These are phyloP conservation scores for Agaricus subrufescens DNA, from an alignment of 768 basidiomycete species.

Conservation along the genomic window DNA sequence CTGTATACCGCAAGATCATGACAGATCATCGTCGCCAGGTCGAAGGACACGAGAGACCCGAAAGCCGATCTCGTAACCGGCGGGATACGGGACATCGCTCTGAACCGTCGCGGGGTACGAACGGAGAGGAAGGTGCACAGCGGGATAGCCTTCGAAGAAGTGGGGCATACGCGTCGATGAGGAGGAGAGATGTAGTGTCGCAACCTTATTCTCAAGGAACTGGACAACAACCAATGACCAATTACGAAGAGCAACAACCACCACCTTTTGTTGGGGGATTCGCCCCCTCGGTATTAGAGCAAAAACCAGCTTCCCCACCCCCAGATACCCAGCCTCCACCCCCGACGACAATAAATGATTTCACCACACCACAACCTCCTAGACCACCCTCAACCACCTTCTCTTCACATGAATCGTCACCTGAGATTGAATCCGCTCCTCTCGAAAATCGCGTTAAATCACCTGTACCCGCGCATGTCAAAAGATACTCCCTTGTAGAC, in stretches of 20 bases:
- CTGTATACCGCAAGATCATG: slow-evolving; percentile 73
- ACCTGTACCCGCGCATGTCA: slow-evolving; percentile 62
- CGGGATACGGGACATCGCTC: slow-evolving; percentile 44
- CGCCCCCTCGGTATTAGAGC: slow-evolving; percentile 26
- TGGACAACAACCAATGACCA: slow-evolving; percentile 2
- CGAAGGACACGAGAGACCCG: slow-evolving; percentile 46
- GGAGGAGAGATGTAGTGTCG: slow-evolving; percentile 21
- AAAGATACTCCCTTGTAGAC: slow-evolving; percentile 78
- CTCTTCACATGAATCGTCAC: slow-evolving; percentile 5
- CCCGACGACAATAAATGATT: slow-evolving; percentile 16
- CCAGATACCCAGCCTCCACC: slow-evolving; percentile 14
- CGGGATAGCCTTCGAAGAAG: slow-evolving; percentile 29
- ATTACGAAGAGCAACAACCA: slow-evolving; percentile 25
- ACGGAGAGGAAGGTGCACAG: slow-evolving; percentile 30
- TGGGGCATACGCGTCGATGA: slow-evolving; percentile 21
- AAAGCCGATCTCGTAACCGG: slow-evolving; percentile 49
- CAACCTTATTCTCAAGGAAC: slow-evolving; percentile 31
- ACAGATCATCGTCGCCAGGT: slow-evolving; percentile 57
- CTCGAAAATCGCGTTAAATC: neutral
- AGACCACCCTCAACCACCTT: slow-evolving; percentile 6
- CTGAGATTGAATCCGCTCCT: neutral
- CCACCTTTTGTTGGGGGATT: slow-evolving; percentile 50
- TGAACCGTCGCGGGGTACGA: slow-evolving; percentile 33
- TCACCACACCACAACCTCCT: slow-evolving; percentile 4
- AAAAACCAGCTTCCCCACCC: slow-evolving; percentile 12